phyloP scores from a whole-genome alignment of 2,329 filamentous ascomycete species.

The Exophiala sp. region DNA sequence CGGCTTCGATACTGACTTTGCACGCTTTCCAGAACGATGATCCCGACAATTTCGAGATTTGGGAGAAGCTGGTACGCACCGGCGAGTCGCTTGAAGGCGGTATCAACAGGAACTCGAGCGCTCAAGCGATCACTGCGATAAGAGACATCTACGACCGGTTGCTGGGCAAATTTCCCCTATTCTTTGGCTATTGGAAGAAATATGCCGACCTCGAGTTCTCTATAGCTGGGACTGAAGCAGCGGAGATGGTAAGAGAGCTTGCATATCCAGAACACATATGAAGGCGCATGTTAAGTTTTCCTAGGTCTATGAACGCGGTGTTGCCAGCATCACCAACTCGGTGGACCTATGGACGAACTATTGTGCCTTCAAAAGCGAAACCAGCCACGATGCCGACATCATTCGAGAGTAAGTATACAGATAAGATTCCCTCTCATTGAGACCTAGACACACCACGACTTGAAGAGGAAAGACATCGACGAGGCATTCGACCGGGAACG shows the following conservation, averaged over 20 bases:
- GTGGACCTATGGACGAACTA: slow-evolving; percentile 97
- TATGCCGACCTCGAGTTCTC: slow-evolving; percentile 97
- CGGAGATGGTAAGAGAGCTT: slow-evolving; percentile 69
- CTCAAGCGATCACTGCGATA: slow-evolving; percentile 80
- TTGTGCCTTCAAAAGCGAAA: slow-evolving; percentile 96
- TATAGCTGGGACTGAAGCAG: slow-evolving; percentile 91
- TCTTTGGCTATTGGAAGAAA: slow-evolving; percentile 99
- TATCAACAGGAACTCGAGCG: slow-evolving; percentile 92
- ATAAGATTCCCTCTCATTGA: slow-evolving; percentile 62
- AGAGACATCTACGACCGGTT: slow-evolving; percentile 88
- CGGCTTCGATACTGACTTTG: too few relatives aligned
- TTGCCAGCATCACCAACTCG: slow-evolving; percentile 85
- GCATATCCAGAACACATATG: slow-evolving; percentile 5
- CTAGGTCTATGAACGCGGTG: slow-evolving; percentile 89
- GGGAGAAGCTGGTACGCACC: slow-evolving; percentile 84
- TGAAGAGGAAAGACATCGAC: slow-evolving; percentile 5
- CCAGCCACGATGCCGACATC: slow-evolving; percentile 85
- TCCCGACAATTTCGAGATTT: slow-evolving; percentile 85
- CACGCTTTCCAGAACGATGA: slow-evolving; percentile 53
- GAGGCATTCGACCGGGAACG: slow-evolving; percentile 36
- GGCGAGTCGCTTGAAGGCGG: slow-evolving; percentile 84
- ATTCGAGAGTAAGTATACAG: slow-evolving; percentile 98
- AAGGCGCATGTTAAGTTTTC: slow-evolving; percentile 11
- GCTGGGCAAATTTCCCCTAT: slow-evolving; percentile 85
- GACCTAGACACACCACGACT: slow-evolving; percentile 38